A percentile compares a stretch with the other conserved stretches of the same genome.
phyloP scores from a whole-genome alignment of 257 asterid genomes.

The Cinchona pubescens region DNA sequence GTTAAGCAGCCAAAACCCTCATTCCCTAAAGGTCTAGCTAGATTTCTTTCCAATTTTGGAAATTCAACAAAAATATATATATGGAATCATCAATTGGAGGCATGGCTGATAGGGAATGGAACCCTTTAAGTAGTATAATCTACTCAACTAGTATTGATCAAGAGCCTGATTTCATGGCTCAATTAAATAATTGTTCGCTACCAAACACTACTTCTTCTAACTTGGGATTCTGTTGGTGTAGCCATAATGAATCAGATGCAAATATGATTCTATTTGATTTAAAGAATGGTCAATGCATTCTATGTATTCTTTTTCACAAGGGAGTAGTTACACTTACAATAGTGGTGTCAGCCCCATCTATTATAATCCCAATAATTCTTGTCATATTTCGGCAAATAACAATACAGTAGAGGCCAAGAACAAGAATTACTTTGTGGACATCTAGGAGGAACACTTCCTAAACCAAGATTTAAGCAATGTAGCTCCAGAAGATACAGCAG shows the following conservation, averaged over 20 bases:
- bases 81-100: constrained; percentile 49
- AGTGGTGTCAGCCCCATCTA: constrained; percentile 24
- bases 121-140: constrained; percentile 37
- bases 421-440: constrained; percentile 22
- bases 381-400: constrained; percentile 17
- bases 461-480: constrained; percentile 42
- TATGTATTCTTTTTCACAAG: constrained; percentile 26
- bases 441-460: constrained; percentile 33
- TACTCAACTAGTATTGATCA: constrained; percentile 26
- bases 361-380: constrained; percentile 3
- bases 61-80: no score
- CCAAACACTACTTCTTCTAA: constrained; percentile 25
- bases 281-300: constrained; percentile 18
- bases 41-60: neutral
- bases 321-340: constrained; percentile 14
- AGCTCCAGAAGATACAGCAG: constrained; percentile 21
- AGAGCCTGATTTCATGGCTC: constrained; percentile 57
- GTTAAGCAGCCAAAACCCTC: constrained; percentile 2
- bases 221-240: constrained; percentile 27
- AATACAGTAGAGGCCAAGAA: constrained; percentile 19
- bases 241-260: constrained; percentile 14
- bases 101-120: constrained; percentile 45
- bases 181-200: constrained; percentile 35
- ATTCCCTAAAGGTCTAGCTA: neutral
- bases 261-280: neutral